Evolutionary conservation across 495 filamentous ascomycete genomes (phyloP), one percentile per base, ranked within the genome.

Genomic region (Penicillium mononematosum): DNA sequence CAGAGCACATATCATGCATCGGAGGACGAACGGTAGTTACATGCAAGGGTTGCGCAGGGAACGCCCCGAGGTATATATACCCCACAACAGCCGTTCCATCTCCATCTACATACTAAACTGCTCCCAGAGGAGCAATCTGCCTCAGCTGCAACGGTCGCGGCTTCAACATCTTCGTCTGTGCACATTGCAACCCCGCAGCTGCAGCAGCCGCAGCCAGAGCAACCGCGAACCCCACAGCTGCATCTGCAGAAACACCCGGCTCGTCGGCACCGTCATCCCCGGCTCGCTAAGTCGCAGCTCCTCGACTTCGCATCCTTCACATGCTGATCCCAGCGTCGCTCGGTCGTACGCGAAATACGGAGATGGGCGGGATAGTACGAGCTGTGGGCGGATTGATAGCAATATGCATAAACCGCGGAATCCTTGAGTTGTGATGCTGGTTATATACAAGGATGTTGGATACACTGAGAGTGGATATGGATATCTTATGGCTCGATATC

Each of bases 31-130:
- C 68, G n/a, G 71, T 71, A 22, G 11, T 70, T 17, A 77, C 74
- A 39, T 77, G 74, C 60, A 66, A 65, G 9, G 55, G 55, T 49
- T 77, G 74, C 22, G 74, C 74, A 20, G 74, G 74, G 0, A 74
- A 77, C 58, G 71, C 72, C 45, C 74, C 72, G 19, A 71, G 74
- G 74, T 75, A 64, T n/a, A 51, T 45, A 46, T 32, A 6, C 0
- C 11, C 32, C 4, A 14, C n/a, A 38, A 38, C 24, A 38, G 20
- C 19, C 31, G 24, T 32, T 45, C 8, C n/a, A 22, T 5, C 22
- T 2, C n/a, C 6, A 41, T 41, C 32, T 36, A 27, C 22, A 43
- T 47, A 7, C 34, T 61, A 34, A 63, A 10, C 10, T 20, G 45
- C 14, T 38, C 5, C 8, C n/a, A 76, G 74, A 54, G 64, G 54